Evolutionary conservation across 495 filamentous ascomycete species (phyloP), one percentile per base, ranked within the genome.

Genomic region (Amorphotheca resinae): DNA sequence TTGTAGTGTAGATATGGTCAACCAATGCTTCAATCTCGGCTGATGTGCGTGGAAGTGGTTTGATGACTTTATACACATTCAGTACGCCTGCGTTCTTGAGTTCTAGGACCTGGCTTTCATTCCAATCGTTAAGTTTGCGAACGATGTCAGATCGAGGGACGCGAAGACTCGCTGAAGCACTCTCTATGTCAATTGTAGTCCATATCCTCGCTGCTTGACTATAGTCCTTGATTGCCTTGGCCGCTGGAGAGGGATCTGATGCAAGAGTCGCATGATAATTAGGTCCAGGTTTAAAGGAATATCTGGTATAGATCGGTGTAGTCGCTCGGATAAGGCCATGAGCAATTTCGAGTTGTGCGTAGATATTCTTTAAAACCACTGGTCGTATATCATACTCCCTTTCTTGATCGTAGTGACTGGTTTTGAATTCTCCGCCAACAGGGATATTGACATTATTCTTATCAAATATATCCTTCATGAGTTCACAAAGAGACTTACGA

Each of bases 291-390:
- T 55, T 59, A 49, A 68, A 80, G 38, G 59, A 58, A 45, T 76
- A 78, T 2, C 55, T 54, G 4, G 61, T 62, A 42, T 76, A 78
- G 42, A 71, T 69, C 5, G 73, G 66, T 0, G 73, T 76, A 12
- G 68, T 64, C 2, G 71, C 69, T 15, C 76, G 59, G 39, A 80
- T 53, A 2, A 75, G 53, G 1, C 58, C 58, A 44, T 74, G 73
- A 8, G 63, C 67, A 7, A 80, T 60, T 41, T 57, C 41, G 0
- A 49, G 41, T 16, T 41, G 38, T 16, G 22, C 42, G 15, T 45
- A 44, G 9, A 35, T 46, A 60, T 64, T 37, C 50, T 57, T 40
- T n/a, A 54, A 17, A 9, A 41, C 50, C 1, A 44, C 50, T 4
- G 43, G 33, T 33, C 48, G 43, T 12, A 70, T 66, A 43, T 79